A percentile compares a stretch with the other conserved stretches of the same genome.
Conservation (phyloP, 1,139 yeast species). For the Magnusiomyces suaveolens region DNA sequence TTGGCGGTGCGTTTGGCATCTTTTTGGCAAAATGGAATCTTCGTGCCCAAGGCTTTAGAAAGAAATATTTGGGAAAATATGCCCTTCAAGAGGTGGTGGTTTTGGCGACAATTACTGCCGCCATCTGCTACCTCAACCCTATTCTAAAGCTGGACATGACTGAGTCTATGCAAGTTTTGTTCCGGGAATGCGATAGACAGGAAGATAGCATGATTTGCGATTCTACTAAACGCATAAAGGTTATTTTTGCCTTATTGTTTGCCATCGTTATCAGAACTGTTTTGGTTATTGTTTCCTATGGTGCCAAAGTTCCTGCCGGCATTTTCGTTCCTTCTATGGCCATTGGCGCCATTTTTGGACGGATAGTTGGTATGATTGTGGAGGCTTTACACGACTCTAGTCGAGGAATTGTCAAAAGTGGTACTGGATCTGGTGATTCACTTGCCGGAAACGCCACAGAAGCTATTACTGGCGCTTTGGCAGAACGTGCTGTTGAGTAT, state of each 20-base stretch:
- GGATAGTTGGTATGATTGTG: constrained; percentile 66
- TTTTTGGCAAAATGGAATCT: constrained; percentile 71
- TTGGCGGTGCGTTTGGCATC: constrained; percentile 89
- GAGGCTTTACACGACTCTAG: constrained; percentile 43
- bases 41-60: constrained; percentile 69
- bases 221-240: constrained; percentile 24
- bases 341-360: constrained; percentile 88
- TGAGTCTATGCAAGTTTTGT: constrained; percentile 80
- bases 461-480: neutral
- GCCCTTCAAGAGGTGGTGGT: constrained; percentile 65
- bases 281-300: constrained; percentile 76
- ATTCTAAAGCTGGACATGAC: constrained; percentile 87
- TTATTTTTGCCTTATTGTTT: constrained; percentile 44
- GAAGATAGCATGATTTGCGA: constrained; percentile 27
- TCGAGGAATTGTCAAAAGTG: constrained; percentile 1
- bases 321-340: constrained; percentile 97
- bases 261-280: constrained; percentile 68
- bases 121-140: constrained; percentile 73
- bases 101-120: constrained; percentile 61
- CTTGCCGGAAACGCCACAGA: neutral
- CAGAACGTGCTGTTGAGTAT: neutral
- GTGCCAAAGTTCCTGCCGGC: constrained; percentile 90
- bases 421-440: neutral
- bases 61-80: constrained; percentile 47
- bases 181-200: constrained; percentile 64